phyloP scores from a whole-genome alignment of 2,329 filamentous ascomycete genomes.

The Chaetomium olivaceum region DNA sequence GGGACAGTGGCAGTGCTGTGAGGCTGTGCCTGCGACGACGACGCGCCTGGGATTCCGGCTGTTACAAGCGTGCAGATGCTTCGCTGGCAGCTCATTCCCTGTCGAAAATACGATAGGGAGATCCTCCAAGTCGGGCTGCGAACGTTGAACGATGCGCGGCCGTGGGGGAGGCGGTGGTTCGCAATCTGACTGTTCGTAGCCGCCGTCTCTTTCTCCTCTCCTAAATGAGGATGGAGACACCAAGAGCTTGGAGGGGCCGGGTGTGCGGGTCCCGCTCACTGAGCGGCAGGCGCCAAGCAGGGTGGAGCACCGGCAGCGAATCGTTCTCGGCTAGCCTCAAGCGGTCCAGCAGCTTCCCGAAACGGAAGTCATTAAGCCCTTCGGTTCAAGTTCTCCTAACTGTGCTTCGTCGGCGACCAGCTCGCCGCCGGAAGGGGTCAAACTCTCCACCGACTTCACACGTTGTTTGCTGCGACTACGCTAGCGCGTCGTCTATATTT shows the following conservation, averaged over 20 bases:
- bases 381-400: not conserved
- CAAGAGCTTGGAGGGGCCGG: conserved; percentile 14
- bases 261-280: not conserved
- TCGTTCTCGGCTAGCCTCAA: conserved; percentile 10
- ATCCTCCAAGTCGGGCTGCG: not conserved
- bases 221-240: conserved; percentile 14
- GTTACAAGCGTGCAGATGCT: conserved; percentile 15
- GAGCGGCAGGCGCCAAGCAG: not conserved
- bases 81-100: conserved; percentile 9
- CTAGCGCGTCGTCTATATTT: not conserved
- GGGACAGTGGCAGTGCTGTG: conserved; percentile 44
- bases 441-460: not conserved
- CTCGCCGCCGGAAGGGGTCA: not conserved
- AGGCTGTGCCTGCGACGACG: conserved; percentile 45
- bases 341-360: not conserved
- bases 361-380: not conserved
- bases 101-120: not conserved
- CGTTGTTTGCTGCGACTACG: conserved; percentile 1
- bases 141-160: not conserved
- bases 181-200: conserved; percentile 7
- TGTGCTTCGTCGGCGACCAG: no score
- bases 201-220: conserved; percentile 15
- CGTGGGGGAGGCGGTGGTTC: not conserved
- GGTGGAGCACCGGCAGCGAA: conserved; percentile 4
- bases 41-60: conserved; percentile 13